A percentile compares a stretch with the other conserved stretches of the same genome.
phyloP scores from a whole-genome alignment of 352 stramenopile species.

The Globisporangium nagaii region DNA sequence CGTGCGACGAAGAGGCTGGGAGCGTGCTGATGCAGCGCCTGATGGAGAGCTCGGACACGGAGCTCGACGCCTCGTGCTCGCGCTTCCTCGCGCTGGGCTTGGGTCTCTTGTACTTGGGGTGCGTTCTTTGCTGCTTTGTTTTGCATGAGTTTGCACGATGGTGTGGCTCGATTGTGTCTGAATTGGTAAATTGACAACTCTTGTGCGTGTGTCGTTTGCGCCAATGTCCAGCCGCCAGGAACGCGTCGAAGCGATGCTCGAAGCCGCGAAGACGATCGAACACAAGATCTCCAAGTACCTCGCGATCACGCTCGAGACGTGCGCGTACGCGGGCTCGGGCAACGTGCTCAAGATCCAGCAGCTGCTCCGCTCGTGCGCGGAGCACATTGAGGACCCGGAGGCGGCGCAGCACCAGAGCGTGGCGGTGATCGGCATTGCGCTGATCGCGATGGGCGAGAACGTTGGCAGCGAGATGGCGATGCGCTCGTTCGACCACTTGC shows the following conservation, averaged over 20 bases:
- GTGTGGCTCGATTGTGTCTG: too few relatives aligned
- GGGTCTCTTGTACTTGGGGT: constrained; percentile 96
- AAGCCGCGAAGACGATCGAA: constrained; percentile 97
- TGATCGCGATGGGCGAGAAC: constrained; percentile 98
- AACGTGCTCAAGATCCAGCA: constrained; percentile 99
- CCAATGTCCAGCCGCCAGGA: constrained; percentile 87
- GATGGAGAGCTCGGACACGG: constrained; percentile 97
- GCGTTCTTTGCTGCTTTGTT: constrained; percentile 22
- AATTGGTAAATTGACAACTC: too few relatives aligned
- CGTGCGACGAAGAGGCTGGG: constrained; percentile 96
- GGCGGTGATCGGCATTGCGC: constrained; percentile 95
- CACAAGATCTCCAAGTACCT: constrained; percentile 97
- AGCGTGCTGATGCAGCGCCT: constrained; percentile 95
- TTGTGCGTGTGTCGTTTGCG: constrained; percentile 6
- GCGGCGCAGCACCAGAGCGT: constrained; percentile 89
- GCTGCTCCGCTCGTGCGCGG: constrained; percentile 96
- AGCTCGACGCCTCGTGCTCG: constrained; percentile 95
- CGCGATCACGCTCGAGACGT: constrained; percentile 96
- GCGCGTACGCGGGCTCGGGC: constrained; percentile 97
- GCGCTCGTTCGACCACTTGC: constrained; percentile 98
- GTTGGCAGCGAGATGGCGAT: constrained; percentile 98
- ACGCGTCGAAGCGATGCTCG: constrained; percentile 97
- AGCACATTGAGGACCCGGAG: constrained; percentile 91
- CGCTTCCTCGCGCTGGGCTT: constrained; percentile 97
- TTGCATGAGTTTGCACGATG: not conserved